A percentile compares a stretch with the other conserved stretches of the same genome.
Conservation (phyloP, 805 yeast species). For the Saccharomycopsis sp. region DNA sequence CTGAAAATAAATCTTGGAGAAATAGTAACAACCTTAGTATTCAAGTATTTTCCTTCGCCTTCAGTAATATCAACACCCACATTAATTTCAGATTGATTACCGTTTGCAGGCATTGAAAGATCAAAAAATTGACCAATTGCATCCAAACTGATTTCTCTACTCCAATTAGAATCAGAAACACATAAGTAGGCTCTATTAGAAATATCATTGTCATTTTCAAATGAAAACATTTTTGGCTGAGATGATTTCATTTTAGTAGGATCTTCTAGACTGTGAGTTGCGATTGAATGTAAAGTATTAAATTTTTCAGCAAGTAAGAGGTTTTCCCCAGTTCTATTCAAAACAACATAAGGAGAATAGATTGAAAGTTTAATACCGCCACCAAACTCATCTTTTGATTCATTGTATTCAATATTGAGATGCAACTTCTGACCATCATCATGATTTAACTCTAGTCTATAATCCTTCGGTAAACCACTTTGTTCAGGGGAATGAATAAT, state of each 20-base stretch:
- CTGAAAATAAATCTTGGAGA: conserved; percentile 74
- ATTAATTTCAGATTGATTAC: conserved; percentile 49
- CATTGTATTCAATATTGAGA: conserved; percentile 54
- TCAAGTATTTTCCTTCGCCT: conserved; percentile 74
- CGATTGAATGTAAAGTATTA: conserved; percentile 41
- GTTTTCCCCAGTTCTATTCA: conserved; percentile 70
- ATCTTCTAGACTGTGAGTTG: conserved; percentile 21
- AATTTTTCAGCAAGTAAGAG: conserved; percentile 46
- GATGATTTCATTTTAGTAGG: conserved; percentile 26
- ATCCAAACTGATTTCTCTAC: conserved; percentile 71
- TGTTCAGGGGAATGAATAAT: conserved; percentile 47
- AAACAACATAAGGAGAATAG: conserved; percentile 76
- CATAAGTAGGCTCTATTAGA: conserved; percentile 56
- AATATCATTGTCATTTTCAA: conserved; percentile 45
- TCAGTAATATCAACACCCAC: conserved; percentile 68
- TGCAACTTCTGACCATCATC: conserved; percentile 59
- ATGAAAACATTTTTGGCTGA: conserved; percentile 78
- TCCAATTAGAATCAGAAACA: conserved; percentile 61
- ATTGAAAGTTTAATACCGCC: conserved; percentile 55
- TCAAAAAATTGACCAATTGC: conserved; percentile 79
- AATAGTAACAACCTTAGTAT: conserved; percentile 68
- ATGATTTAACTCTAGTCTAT: conserved; percentile 38
- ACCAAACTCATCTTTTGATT: conserved; percentile 23
- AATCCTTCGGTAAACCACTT: conserved; percentile 49
- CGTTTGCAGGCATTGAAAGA: conserved; percentile 36